Evolutionary conservation across 2,329 filamentous ascomycete genomes (phyloP).

Genomic region (Pseudogymnoascus sp.): DNA sequence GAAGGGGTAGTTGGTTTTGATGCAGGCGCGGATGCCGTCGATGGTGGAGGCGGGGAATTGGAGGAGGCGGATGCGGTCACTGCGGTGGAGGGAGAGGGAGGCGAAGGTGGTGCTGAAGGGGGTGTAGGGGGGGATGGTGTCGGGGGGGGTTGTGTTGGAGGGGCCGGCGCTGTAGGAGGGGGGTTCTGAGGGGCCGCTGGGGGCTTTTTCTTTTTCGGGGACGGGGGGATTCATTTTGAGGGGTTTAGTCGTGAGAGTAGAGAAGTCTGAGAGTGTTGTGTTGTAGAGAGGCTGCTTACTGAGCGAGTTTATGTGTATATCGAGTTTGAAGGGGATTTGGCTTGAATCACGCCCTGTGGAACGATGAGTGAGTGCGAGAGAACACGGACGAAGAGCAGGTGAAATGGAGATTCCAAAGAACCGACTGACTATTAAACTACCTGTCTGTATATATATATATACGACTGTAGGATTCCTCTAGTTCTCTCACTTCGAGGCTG

Average conservation of each 20-base stretch:
- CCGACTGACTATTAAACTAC: no score
- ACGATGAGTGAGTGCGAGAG: background rate
- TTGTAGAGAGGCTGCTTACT: background rate
- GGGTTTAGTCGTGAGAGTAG: background rate
- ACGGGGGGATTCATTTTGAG: background rate
- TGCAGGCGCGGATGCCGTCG: conserved; percentile 20
- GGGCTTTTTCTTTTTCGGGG: background rate
- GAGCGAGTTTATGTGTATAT: background rate
- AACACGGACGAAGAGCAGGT: background rate
- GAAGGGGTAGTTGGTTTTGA: conserved; percentile 22
- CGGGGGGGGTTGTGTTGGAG: background rate
- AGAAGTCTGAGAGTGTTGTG: background rate
- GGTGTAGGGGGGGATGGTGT: background rate
- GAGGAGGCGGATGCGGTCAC: conserved; percentile 30
- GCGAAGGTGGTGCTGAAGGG: conserved; percentile 24
- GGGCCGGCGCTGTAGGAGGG: background rate
- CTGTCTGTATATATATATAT: background rate
- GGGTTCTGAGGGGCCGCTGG: background rate
- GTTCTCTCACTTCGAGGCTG: background rate
- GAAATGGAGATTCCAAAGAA: background rate
- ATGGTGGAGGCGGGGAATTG: conserved; percentile 27
- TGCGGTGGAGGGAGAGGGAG: conserved; percentile 25
- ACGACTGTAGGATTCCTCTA: background rate
- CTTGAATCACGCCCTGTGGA: background rate
- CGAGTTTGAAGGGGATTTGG: background rate